Evolutionary conservation across 202 grass and related monocot genomes (phyloP), one percentile per base, ranked within the genome.

Genomic region (Setaria italica): DNA sequence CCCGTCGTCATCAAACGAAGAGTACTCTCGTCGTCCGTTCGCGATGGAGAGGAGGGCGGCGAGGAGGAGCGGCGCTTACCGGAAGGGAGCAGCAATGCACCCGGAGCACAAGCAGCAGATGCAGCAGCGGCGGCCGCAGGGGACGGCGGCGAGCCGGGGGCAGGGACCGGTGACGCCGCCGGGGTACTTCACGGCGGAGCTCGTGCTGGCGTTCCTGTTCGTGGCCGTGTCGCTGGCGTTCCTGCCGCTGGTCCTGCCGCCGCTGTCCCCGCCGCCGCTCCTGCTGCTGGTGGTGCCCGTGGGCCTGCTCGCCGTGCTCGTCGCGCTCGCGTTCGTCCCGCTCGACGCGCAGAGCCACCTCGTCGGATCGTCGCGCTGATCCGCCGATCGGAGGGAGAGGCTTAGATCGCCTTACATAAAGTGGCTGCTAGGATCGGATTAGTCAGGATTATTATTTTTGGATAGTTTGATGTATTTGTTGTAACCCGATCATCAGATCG

Each of bases 171-270:
- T 60, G 39, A 11, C 29, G 70, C 13, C 82, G 21, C 10, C 37
- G 57, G 68, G 71, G 3, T 87, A 87, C 74, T 89, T 89, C 84
- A 85, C 67, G 46, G 72, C 43, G 49, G 84, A 89, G 82, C 79
- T 86, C 69, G 33, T 51, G 74, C 58, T 94, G 72, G 77, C 74
- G n/a, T 77, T 91, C 51, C 30, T 94, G 30, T 65, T 78, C 75
- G 70, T 85, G 80, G 59, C 84, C 1, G 84, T 68, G 43, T 94
- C 84, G 65, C 86, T 94, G 65, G 62, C 80, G 53, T 34, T 94
- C 72, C 87, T 94, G 63, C 92, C 92, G 46, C 81, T 91, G 19
- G 51, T 94, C 4, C 89, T 94, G 60, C 92, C 92, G 72, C 89
- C 92, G 47, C 74, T 94, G 32, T 75, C 92, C 7, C 92, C 92